Percentiles rank a stretch among this genome's conserved stretches.
Evolutionary conservation across 2,329 filamentous ascomycete species (phyloP).

Genomic region (Ascochyta lentis): DNA sequence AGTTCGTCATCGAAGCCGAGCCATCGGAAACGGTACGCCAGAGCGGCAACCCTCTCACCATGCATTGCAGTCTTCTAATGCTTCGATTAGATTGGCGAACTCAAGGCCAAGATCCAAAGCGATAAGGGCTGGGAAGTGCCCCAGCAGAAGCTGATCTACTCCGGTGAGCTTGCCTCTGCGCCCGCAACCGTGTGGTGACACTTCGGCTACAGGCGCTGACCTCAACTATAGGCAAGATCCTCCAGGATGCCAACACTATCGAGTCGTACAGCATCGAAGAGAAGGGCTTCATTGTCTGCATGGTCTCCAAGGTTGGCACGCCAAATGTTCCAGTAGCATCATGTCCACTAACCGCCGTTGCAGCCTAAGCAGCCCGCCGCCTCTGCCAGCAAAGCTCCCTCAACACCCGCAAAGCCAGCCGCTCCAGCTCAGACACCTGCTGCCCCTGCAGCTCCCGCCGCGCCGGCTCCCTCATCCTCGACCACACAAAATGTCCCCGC

Average conservation of each 20-base stretch:
- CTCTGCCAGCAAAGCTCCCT: slow-evolving; percentile 58
- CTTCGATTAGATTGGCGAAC: slow-evolving; percentile 72
- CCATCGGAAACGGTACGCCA: slow-evolving; percentile 81
- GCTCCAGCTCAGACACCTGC: slow-evolving; percentile 56
- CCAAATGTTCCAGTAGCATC: background rate
- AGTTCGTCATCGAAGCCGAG: slow-evolving; percentile 95
- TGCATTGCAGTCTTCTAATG: slow-evolving; percentile 23
- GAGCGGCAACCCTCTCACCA: slow-evolving; percentile 20
- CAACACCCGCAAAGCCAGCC: slow-evolving; percentile 60
- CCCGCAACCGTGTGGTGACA: slow-evolving; percentile 20
- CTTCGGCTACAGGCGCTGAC: slow-evolving; percentile 33
- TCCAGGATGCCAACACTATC: slow-evolving; percentile 96
- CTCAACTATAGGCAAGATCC: slow-evolving; percentile 79
- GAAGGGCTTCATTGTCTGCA: slow-evolving; percentile 99
- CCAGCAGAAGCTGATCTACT: slow-evolving; percentile 96
- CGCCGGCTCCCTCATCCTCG: slow-evolving; percentile 52
- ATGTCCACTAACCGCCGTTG: slow-evolving; percentile 25
- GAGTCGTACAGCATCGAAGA: slow-evolving; percentile 98
- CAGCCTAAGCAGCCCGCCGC: slow-evolving; percentile 74
- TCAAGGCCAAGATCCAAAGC: slow-evolving; percentile 90
- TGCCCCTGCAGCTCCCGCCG: slow-evolving; percentile 63
- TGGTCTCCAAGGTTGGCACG: slow-evolving; percentile 85
- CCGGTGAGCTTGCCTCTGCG: slow-evolving; percentile 66
- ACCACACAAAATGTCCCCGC: slow-evolving; percentile 57
- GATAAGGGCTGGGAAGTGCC: slow-evolving; percentile 95